Base-by-base conservation (phyloP, 164 flowering plant genomes). In the Echeveria elegans region DNA sequence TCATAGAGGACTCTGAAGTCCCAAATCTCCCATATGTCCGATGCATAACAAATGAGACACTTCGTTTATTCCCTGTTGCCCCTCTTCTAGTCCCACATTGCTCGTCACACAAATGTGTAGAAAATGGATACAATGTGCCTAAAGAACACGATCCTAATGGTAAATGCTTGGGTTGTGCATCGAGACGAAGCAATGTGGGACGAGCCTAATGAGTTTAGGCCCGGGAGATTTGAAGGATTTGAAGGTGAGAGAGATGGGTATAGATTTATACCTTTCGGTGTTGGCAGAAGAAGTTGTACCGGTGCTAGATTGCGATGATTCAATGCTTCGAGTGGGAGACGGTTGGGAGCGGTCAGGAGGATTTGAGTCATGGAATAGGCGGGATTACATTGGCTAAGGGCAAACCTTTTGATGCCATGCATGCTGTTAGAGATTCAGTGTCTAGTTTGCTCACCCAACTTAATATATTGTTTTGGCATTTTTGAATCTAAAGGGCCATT, bases 101-200 rank as follows among this genome's bases (percentile, higher is more conserved):
- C n/a, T n/a, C n/a, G n/a, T n/a, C n/a, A n/a, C n/a, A n/a, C n/a
- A n/a, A n/a, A n/a, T n/a, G n/a, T n/a, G n/a, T n/a, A n/a, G n/a
- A n/a, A n/a, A n/a, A n/a, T n/a, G n/a, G n/a, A 2, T 82, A 56
- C 43, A 29, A 74, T 1, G 63, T 85, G 0, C 86, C 87, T 1
- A n/a, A 14, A 53, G 1, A 76, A 77, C 24, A 83, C 88, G 10
- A 82, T 71, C 65, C 24, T 86, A 26, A 6, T 80, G n/a, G 77
- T 78, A 24, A 84, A 86, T 31, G 75, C 72, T 0, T 82, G 86
- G 85, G 77, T 77, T 0, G 63, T 83, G 9, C 88, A 86, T 4
- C 68, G 86, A 23, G 84, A 82, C 28, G 82, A 85, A 6, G 47
- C 72, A 29, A 14, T 78, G 24, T 86, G 88, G 91, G 78, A 63